Conservation (phyloP, 371 early-diverging fungal genomes). For the Ordospora pajunii region DNA sequence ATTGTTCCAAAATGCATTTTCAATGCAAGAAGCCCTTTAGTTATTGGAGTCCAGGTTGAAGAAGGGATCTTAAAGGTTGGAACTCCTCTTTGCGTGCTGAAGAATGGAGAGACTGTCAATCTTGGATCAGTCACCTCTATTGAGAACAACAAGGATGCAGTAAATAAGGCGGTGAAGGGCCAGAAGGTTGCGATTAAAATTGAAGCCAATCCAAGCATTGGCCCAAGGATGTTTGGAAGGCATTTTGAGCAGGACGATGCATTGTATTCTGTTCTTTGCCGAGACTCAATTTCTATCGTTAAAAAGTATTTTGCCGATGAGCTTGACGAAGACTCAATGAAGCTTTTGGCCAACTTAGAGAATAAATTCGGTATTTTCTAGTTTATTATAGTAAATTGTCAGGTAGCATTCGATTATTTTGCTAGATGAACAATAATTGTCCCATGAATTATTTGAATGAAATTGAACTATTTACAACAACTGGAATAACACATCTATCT, state of each 20-base stretch:
- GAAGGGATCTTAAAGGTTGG: slow-evolving; percentile 81
- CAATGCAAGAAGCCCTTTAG: slow-evolving; percentile 87
- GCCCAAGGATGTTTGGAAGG: slow-evolving; percentile 79
- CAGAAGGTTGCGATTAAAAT: slow-evolving; percentile 87
- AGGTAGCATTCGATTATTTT: not conserved
- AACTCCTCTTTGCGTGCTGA: slow-evolving; percentile 84
- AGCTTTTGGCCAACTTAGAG: slow-evolving; percentile 68
- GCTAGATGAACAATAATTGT: not conserved
- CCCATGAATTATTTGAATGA: not conserved
- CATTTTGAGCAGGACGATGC: slow-evolving; percentile 82
- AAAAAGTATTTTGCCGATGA: slow-evolving; percentile 89
- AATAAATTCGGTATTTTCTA: slow-evolving; percentile 59
- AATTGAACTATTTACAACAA: not conserved
- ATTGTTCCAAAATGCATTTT: slow-evolving; percentile 87
- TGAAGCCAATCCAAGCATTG: slow-evolving; percentile 73
- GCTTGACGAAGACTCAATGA: slow-evolving; percentile 82
- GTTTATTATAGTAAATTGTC: not conserved
- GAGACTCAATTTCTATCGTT: slow-evolving; percentile 84
- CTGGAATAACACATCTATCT: not conserved
- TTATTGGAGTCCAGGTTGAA: slow-evolving; percentile 88
- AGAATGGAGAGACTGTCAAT: slow-evolving; percentile 62
- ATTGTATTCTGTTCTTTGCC: slow-evolving; percentile 67
- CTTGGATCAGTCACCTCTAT: slow-evolving; percentile 89
- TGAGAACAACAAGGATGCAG: slow-evolving; percentile 80
- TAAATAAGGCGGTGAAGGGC: slow-evolving; percentile 74